Conservation (phyloP, 148 eudicot species). For the Chenopodium album region DNA sequence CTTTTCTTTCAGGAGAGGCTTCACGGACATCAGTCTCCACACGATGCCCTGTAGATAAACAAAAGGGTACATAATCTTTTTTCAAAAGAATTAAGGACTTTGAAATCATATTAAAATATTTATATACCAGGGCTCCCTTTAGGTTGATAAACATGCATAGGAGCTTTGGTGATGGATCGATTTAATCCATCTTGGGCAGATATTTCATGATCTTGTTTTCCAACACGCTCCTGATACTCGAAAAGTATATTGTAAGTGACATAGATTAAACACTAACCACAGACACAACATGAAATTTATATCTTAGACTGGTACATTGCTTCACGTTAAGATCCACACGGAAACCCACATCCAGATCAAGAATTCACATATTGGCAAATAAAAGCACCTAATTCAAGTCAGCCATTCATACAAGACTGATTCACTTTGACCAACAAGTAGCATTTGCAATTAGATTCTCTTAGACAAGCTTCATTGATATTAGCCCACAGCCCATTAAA, state of each 20-base stretch:
- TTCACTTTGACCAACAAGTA: neutral
- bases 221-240: constrained; percentile 38
- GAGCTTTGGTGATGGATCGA: constrained; percentile 36
- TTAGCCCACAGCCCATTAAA: too few relatives aligned
- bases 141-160: constrained; percentile 21
- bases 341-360: neutral
- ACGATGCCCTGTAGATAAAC: constrained; percentile 36
- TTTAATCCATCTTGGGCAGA: constrained; percentile 31
- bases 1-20: constrained; percentile 31
- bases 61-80: neutral
- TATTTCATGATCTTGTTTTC: constrained; percentile 22
- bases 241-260: constrained; percentile 6
- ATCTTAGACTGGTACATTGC: neutral
- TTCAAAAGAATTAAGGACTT: neutral
- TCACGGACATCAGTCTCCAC: constrained; percentile 32
- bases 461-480: neutral
- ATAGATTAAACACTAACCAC: neutral
- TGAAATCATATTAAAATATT: neutral
- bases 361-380: neutral
- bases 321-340: neutral
- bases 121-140: constrained; percentile 26
- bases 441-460: neutral
- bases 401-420: neutral
- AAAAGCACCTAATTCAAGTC: neutral
- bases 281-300: neutral